Evolutionary conservation across 163 green algal genomes (phyloP).

Genomic region (Chlorella variabilis): DNA sequence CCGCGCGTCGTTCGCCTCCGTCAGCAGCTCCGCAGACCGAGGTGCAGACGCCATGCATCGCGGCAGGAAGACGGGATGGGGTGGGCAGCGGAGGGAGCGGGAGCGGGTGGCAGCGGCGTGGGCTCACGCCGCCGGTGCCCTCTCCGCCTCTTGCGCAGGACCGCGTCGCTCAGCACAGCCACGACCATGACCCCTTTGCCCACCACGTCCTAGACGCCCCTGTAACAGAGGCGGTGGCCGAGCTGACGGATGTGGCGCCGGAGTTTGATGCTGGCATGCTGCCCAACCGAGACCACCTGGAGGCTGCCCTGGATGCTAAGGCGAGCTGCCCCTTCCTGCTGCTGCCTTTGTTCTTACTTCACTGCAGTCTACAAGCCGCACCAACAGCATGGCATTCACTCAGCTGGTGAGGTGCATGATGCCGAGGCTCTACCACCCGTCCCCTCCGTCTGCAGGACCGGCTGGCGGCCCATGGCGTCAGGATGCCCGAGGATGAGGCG

Average conservation of each 20-base stretch:
- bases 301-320: slow-evolving; percentile 20
- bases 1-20: too few species aligned
- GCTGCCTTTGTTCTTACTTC: too few species aligned
- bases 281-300: slow-evolving; percentile 8
- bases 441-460: neutral
- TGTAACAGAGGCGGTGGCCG: neutral
- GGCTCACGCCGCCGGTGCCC: too few species aligned
- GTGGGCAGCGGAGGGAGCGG: too few species aligned
- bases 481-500: slow-evolving; percentile 33
- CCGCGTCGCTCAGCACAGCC: neutral
- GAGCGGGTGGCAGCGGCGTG: too few species aligned
- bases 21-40: too few species aligned
- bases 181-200: neutral
- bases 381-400: too few species aligned
- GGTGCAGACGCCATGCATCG: too few species aligned
- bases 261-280: neutral
- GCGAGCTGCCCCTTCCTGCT: neutral
- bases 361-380: too few species aligned
- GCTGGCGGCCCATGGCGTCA: slow-evolving; percentile 21
- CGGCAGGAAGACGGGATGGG: too few species aligned
- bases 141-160: neutral
- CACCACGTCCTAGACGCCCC: slow-evolving; percentile 18
- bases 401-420: too few species aligned
- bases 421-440: too few species aligned
- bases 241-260: slow-evolving; percentile 34